A percentile compares a stretch with the other conserved stretches of the same genome.
phyloP scores from a whole-genome alignment of 768 basidiomycete species.

The Termitomyces sp. region DNA sequence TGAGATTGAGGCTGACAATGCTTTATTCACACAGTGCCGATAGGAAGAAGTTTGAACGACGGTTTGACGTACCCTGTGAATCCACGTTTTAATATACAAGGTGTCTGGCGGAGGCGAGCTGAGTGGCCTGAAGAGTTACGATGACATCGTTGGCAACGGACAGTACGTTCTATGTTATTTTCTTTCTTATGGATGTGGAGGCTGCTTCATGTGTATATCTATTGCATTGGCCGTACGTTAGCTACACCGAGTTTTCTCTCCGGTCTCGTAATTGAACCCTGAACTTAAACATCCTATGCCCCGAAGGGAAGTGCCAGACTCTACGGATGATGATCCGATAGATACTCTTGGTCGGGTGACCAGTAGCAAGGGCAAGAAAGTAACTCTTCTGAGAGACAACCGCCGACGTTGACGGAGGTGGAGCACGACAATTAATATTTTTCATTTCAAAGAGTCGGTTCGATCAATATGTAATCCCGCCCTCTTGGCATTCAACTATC shows the following conservation, averaged over 20 bases:
- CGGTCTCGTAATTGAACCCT: not conserved
- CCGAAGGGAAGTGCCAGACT: not conserved
- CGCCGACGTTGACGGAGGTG: not conserved
- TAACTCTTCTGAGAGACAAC: not conserved
- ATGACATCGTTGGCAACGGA: conserved; percentile 19
- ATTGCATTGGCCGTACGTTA: not conserved
- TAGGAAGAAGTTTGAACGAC: conserved; percentile 45
- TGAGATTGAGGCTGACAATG: conserved; percentile 18
- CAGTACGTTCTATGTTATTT: not conserved
- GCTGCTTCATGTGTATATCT: not conserved
- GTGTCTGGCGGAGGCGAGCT: conserved; percentile 58
- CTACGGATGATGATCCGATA: not conserved
- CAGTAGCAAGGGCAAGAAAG: not conserved
- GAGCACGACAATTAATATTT: not conserved
- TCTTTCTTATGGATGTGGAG: not conserved
- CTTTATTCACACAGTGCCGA: conserved; percentile 45
- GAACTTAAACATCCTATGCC: not conserved
- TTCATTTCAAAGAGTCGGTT: not conserved
- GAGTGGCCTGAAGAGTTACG: conserved; percentile 71
- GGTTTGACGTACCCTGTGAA: conserved; percentile 66
- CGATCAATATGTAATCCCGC: conserved; percentile 8
- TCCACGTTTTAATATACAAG: conserved; percentile 68
- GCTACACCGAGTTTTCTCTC: not conserved
- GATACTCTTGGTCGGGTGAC: not conserved
- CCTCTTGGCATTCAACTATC: conserved; percentile 12